These are phyloP conservation scores for Ramularia endophylla DNA, from an alignment of 2,329 filamentous ascomycete species.

Conservation along the genomic window DNA sequence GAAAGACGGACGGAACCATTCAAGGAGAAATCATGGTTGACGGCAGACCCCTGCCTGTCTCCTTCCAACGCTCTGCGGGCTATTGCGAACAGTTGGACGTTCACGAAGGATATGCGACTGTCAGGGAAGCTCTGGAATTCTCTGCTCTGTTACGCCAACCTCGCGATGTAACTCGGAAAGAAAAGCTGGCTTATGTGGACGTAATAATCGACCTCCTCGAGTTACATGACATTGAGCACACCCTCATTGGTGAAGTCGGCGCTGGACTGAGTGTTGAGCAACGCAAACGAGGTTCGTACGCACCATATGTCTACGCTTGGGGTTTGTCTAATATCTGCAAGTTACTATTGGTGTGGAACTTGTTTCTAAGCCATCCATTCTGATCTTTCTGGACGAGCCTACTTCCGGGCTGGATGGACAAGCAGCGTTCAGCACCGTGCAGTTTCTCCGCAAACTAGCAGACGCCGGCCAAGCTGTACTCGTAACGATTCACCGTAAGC, in stretches of 20 bases:
- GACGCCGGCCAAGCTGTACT: slow-evolving; percentile 61
- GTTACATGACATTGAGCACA: slow-evolving; percentile 61
- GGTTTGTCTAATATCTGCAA: too few species aligned
- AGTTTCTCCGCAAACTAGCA: slow-evolving; percentile 61
- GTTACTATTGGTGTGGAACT: slow-evolving; percentile 54
- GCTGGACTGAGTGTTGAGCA: slow-evolving; percentile 51
- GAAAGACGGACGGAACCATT: slow-evolving; percentile 84
- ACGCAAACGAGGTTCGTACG: slow-evolving; percentile 38
- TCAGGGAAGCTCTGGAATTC: slow-evolving; percentile 75
- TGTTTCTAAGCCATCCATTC: slow-evolving; percentile 52
- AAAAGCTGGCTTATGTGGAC: slow-evolving; percentile 64
- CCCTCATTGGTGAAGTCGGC: slow-evolving; percentile 55
- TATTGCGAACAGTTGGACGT: slow-evolving; percentile 93
- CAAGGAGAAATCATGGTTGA: slow-evolving; percentile 80
- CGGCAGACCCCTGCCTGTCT: slow-evolving; percentile 64
- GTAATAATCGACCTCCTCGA: slow-evolving; percentile 58
- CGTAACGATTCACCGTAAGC: slow-evolving; percentile 63
- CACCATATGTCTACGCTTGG: too few species aligned
- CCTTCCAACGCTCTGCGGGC: slow-evolving; percentile 87
- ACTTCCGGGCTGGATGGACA: slow-evolving; percentile 56
- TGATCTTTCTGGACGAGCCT: slow-evolving; percentile 61
- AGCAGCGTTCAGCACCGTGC: slow-evolving; percentile 59
- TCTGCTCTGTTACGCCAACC: slow-evolving; percentile 60
- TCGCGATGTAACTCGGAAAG: slow-evolving; percentile 48
- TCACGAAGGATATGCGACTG: slow-evolving; percentile 75